These are phyloP conservation scores for Apiospora koreana DNA, from an alignment of 2,329 filamentous ascomycete species.

Conservation along the genomic window DNA sequence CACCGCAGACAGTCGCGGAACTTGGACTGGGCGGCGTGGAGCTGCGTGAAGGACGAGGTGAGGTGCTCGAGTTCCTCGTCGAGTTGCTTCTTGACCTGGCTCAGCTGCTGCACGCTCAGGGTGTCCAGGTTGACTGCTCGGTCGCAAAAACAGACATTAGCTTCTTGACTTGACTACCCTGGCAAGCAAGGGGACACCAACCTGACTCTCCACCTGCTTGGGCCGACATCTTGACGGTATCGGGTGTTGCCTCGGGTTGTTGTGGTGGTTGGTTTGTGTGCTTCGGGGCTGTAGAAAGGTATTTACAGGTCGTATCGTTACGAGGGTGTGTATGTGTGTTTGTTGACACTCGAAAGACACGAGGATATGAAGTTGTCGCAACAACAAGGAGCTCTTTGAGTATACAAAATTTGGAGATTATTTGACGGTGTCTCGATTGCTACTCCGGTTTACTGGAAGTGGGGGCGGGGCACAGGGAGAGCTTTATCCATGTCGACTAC, in stretches of 20 bases:
- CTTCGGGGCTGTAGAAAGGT: neutral
- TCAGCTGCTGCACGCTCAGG: conserved; percentile 82
- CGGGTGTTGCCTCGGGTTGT: neutral
- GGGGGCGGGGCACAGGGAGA: conserved; percentile 1
- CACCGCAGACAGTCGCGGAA: conserved; percentile 88
- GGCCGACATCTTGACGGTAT: conserved; percentile 3
- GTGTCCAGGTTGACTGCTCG: conserved; percentile 64
- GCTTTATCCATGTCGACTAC: conserved; percentile 2
- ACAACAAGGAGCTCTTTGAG: neutral
- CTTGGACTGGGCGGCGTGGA: conserved; percentile 86
- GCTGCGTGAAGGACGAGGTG: conserved; percentile 83
- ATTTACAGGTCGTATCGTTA: neutral
- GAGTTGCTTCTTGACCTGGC: conserved; percentile 91
- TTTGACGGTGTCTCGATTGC: conserved; percentile 8
- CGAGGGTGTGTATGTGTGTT: neutral
- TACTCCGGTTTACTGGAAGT: conserved; percentile 7
- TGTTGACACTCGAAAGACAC: neutral
- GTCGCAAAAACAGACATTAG: neutral
- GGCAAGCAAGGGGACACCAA: neutral
- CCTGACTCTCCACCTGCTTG: conserved; percentile 6
- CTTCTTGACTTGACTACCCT: neutral
- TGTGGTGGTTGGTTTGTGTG: neutral
- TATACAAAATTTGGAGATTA: neutral
- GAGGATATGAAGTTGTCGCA: neutral
- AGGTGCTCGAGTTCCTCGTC: conserved; percentile 96